Base-by-base conservation (phyloP, 257 asterid genomes). In the Rubia yunnanensis region DNA sequence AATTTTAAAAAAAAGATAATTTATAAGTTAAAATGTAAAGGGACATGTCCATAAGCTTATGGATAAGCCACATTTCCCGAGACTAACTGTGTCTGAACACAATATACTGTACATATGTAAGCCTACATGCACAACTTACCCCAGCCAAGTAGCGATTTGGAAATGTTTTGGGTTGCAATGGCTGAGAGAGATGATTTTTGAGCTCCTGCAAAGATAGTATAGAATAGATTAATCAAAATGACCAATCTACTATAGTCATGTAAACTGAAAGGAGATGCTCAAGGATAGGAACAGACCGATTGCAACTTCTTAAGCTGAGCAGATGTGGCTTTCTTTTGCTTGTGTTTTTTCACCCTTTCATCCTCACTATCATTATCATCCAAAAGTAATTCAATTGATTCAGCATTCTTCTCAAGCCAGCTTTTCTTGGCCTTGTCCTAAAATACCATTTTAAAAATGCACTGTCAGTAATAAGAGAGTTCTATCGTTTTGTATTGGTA, bases 281-380 rank as follows among this genome's bases (percentile, higher is more conserved):
- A 20, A 20, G 27, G 14, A 62, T 62, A 46, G 68, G 55, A 66
- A 36, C 71, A 62, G 34, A 92, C 99, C 95, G 81, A 91, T 74
- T 88, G 94, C 85, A 90, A 78, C 74, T 85, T 85, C 53, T 76
- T 76, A 64, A 94, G 77, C 70, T 86, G 95, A 69, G 78, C 78
- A 61, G 90, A 82, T 44, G 83, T 82, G 76, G 79, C 79, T 80
- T 83, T 90, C 76, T 80, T 86, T 75, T 74, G 84, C 79, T 79
- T 85, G 80, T 74, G 70, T 64, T 64, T 85, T 80, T 82, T 83
- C 81, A 81, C 89, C 73, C 83, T 84, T 64, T 94, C 99, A 63
- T 86, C 99, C 77, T 94, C 99, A 61, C 97, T 94, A 23, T 88
- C 96, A 80, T 76, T 54, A 39, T 90, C 92, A 34, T 90, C 99